Evolutionary conservation across 495 filamentous ascomycete genomes (phyloP), one percentile per base, ranked within the genome.

Genomic region (Hyphodiscus hymeniophilus): DNA sequence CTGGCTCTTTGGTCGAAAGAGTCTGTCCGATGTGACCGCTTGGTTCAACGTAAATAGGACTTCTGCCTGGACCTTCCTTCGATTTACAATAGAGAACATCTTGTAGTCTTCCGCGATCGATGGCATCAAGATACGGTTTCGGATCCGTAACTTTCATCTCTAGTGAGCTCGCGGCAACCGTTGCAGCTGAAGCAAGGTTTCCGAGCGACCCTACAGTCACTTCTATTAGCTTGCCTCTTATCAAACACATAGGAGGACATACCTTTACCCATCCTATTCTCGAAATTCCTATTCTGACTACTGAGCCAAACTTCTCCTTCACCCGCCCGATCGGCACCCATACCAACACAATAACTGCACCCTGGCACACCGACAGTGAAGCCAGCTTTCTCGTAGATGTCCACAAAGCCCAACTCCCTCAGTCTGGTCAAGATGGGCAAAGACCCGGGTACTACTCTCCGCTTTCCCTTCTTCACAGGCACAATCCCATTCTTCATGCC

Each of bases 251-350:
- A 5, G 26, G 10, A 21, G 30, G 3, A 52, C 42, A 20, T 55
- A 68, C 70, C 69, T 62, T 56, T 61, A 0, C 70, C 71, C 68
- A 74, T 74, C 7, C 68, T 56, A 47, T 74, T 73, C 39, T 67
- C 52, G 50, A 74, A 72, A 42, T 72, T 74, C 11, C 69, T 52
- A 34, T 73, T 72, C 45, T 73, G 70, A 11, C 63, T 67, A 5
- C 62, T 65, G 5, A 74, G 40, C 71, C 71, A 74, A 1, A 67
- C 59, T 45, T 73, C 69, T 3, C 67, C 69, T 22, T 61, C 42
- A 2, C 26, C 58, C 1, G 70, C 71, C 22, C 59, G 50, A 41
- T 75, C 70, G 3, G 64, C 68, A 6, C 51, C 58, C 59, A 71
- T 72, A 0, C 70, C 70, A 13, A 72, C 66, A 43, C 71, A 75